These are phyloP conservation scores for Coelastrella sp. DNA, from an alignment of 139 green algal genomes.

Conservation along the genomic window DNA sequence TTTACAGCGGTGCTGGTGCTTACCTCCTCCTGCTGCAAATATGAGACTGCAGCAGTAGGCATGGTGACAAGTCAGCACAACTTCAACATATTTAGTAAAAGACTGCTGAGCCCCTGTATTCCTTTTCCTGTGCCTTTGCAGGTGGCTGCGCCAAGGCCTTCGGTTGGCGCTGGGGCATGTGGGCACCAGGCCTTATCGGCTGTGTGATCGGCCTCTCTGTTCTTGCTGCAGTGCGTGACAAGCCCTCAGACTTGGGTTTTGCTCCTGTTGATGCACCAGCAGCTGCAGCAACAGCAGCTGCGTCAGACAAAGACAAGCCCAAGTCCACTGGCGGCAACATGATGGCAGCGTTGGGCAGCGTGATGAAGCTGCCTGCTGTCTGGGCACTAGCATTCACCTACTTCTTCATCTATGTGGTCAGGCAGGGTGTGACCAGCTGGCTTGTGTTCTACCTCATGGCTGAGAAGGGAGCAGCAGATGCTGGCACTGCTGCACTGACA, in stretches of 20 bases:
- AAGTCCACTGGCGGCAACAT: constrained; percentile 43
- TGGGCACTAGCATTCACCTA: constrained; percentile 77
- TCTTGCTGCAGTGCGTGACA: constrained; percentile 66
- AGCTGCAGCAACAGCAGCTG: constrained; percentile 8
- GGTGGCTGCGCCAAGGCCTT: constrained; percentile 63
- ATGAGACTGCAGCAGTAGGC: background rate
- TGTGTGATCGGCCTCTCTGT: constrained; percentile 75
- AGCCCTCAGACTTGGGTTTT: constrained; percentile 72
- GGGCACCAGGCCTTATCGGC: constrained; percentile 82
- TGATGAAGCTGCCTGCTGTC: constrained; percentile 61
- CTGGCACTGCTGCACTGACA: constrained; percentile 67
- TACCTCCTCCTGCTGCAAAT: no score
- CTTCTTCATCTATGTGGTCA: constrained; percentile 84
- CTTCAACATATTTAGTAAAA: no score
- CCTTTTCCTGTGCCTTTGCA: background rate
- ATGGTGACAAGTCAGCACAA: background rate
- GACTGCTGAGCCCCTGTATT: background rate
- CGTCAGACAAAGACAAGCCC: background rate
- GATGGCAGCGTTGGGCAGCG: constrained; percentile 72
- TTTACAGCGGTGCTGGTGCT: background rate
- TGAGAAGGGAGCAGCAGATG: constrained; percentile 79
- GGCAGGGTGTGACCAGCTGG: constrained; percentile 78
- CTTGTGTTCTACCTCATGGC: constrained; percentile 81
- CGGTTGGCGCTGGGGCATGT: constrained; percentile 86
- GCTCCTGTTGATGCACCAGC: constrained; percentile 65